A percentile compares a stretch with the other conserved stretches of the same genome.
These are phyloP conservation scores for Tagetes patula DNA, from an alignment of 129 eudicot species.

Conservation along the genomic window DNA sequence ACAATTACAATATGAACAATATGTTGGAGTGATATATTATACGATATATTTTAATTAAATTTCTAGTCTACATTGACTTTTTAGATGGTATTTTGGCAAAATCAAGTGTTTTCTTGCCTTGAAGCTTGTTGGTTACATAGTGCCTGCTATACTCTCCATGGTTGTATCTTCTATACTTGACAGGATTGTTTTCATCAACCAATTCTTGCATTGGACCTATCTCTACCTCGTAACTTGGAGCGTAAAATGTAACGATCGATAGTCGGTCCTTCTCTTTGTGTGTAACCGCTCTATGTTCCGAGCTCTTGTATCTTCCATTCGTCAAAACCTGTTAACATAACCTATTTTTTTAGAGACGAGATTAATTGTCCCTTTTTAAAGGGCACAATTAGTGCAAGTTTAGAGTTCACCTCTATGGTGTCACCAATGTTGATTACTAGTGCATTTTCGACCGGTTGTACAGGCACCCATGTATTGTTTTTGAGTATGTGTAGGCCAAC, in stretches of 20 bases:
- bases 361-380: background rate
- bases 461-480: constrained; percentile 58
- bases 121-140: constrained; percentile 88
- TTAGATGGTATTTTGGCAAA: constrained; percentile 64
- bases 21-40: constrained; percentile 20
- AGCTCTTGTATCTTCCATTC: constrained; percentile 94
- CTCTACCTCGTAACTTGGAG: constrained; percentile 88
- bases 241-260: constrained; percentile 90
- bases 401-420: constrained; percentile 60
- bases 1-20: constrained; percentile 28
- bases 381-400: background rate
- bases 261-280: constrained; percentile 75
- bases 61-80: constrained; percentile 24
- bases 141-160: constrained; percentile 96
- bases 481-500: constrained; percentile 75
- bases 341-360: background rate
- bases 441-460: constrained; percentile 65
- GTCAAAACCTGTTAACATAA: constrained; percentile 61
- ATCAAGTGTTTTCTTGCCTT: constrained; percentile 89
- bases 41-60: background rate
- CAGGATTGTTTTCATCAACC: constrained; percentile 58
- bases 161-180: constrained; percentile 82
- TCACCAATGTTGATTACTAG: constrained; percentile 84
- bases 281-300: constrained; percentile 93
- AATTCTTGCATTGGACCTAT: constrained; percentile 80